phyloP scores from a whole-genome alignment of 2,329 filamentous ascomycete species.

The Monilinia vaccinii-corymbosi region DNA sequence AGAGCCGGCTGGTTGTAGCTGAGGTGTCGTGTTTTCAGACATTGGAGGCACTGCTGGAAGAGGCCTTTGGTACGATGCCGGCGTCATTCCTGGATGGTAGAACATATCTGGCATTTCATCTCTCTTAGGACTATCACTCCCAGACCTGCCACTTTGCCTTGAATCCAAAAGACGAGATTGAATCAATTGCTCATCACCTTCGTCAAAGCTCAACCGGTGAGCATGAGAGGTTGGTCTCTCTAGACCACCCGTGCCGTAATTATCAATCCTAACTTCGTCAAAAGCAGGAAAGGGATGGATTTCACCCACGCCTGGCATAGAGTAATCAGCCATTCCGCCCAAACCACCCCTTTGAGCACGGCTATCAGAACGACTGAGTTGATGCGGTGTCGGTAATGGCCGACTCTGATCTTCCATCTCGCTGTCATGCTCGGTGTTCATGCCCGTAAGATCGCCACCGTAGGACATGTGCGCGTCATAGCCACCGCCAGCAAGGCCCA shows the following conservation, averaged over 20 bases:
- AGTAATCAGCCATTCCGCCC: slow-evolving; percentile 30
- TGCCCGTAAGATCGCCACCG: slow-evolving; percentile 36
- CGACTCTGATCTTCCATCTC: slow-evolving; percentile 37
- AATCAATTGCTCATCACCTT: slow-evolving; percentile 70
- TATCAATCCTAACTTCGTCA: slow-evolving; percentile 53
- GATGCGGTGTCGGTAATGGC: slow-evolving; percentile 40
- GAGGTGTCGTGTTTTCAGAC: slow-evolving; percentile 37
- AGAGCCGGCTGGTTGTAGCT: slow-evolving; percentile 45
- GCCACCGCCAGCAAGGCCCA: slow-evolving; percentile 66
- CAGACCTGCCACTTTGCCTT: slow-evolving; percentile 34
- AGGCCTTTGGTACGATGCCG: slow-evolving; percentile 52
- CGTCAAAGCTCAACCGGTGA: slow-evolving; percentile 79
- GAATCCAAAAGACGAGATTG: slow-evolving; percentile 45
- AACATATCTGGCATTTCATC: slow-evolving; percentile 84
- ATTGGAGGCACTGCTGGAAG: slow-evolving; percentile 50
- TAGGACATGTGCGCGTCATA: slow-evolving; percentile 55
- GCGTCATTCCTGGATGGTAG: slow-evolving; percentile 75
- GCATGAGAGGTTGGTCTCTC: slow-evolving; percentile 64
- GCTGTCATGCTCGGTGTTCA: slow-evolving; percentile 29
- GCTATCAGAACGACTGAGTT: slow-evolving; percentile 26
- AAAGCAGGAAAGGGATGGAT: slow-evolving; percentile 49
- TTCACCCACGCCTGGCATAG: slow-evolving; percentile 39
- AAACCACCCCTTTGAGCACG: slow-evolving; percentile 23
- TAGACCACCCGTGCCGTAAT: slow-evolving; percentile 81
- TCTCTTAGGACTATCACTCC: slow-evolving; percentile 55